Base-by-base conservation (phyloP, 768 basidiomycete genomes). In the Boletus rubroflammeus region DNA sequence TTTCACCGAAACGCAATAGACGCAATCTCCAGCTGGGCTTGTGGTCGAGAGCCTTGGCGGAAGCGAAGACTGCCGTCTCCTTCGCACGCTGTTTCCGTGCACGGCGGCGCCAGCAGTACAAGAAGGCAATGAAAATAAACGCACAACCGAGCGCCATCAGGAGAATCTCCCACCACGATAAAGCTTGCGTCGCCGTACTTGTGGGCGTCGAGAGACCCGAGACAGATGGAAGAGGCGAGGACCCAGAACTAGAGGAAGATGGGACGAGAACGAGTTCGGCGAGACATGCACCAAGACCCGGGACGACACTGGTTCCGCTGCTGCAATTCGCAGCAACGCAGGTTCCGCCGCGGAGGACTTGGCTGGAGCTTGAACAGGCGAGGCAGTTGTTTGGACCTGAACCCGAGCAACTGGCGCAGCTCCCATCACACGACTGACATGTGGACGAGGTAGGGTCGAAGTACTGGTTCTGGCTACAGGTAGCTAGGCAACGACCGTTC, bases 101-200 rank as follows among this genome's bases (percentile, higher is more conserved):
- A 47, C 80, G 82, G 17, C 86, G 78, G 23, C 90, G 82, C 82
- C 85, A 91, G 59, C 77, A 78, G 74, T 82, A 78, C 55, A 92
- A 64, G 56, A 90, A 68, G 43, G 81, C 67, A 39, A 90, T 53
- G 66, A 90, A 84, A 70, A 92, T 84, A 70, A 92, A 88, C 15
- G 85, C 84, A 64, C 86, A 87, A 10, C 90, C 88, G 35, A 91
- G 80, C 0, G 84, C 76, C 87, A 92, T 92, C 51, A 92, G 79
- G 52, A 92, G 74, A 60, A 92, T 90, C 72, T 93, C 78, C 89
- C 90, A 92, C 90, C 90, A 92, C 55, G 74, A 72, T 9, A 91
- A 73, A 23, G 75, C 61, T 26, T 73, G 75, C 21, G 63, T 67
- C 19, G 53, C 63, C 17, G 60, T 69, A 48, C 51, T 56, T 2